phyloP scores from a whole-genome alignment of 2,329 filamentous ascomycete genomes.

The Penicillium sp. region DNA sequence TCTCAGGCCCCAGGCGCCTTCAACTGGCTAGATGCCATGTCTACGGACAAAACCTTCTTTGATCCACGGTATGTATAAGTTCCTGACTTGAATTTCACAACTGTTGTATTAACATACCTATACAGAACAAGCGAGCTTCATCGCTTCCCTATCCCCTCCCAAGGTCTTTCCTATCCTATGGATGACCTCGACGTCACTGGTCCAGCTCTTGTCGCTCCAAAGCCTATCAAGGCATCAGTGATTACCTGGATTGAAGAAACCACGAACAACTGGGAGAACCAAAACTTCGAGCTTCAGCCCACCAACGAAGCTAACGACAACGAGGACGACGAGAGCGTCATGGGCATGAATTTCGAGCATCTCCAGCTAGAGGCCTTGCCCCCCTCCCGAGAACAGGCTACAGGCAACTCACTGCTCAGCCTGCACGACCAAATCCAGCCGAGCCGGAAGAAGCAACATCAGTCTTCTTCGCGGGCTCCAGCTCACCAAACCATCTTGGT shows the following conservation, averaged over 20 bases:
- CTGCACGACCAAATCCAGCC: slow-evolving; percentile 5
- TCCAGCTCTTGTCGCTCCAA: not conserved
- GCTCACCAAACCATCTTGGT: not conserved
- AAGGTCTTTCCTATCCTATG: not conserved
- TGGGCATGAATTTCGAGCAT: not conserved
- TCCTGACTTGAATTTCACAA: not conserved
- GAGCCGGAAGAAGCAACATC: not conserved
- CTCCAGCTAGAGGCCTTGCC: slow-evolving; percentile 12
- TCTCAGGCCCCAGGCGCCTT: not conserved
- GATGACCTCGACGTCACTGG: not conserved
- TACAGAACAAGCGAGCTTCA: slow-evolving; percentile 5
- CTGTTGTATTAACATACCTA: not conserved
- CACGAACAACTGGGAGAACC: not conserved
- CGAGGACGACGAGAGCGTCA: not conserved
- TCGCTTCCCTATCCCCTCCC: not conserved
- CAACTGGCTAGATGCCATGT: slow-evolving; percentile 15
- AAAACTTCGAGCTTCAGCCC: slow-evolving; percentile 3
- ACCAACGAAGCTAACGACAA: not conserved
- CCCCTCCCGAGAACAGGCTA: slow-evolving; percentile 4
- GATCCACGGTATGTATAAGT: slow-evolving; percentile 3
- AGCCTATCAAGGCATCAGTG: not conserved
- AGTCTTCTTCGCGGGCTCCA: not conserved
- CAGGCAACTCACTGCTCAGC: slow-evolving; percentile 3
- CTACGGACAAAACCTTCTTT: slow-evolving; percentile 1
- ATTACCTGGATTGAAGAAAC: not conserved